Base-by-base conservation (phyloP, 108 stramenopile genomes). In the Skeletonema costatum region DNA sequence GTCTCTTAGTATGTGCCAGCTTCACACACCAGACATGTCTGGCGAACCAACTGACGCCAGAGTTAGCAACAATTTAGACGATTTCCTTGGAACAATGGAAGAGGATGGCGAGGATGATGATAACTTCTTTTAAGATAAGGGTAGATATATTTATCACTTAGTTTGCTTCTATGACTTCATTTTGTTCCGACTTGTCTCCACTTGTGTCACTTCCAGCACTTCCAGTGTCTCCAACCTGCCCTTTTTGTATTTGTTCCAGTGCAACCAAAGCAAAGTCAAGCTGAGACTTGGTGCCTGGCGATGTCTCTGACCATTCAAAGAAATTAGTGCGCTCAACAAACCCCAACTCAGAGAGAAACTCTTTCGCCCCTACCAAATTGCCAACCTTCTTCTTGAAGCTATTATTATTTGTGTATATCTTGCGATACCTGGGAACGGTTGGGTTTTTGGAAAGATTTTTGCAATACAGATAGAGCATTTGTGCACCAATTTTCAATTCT, bases 331-430 rank as follows among this genome's bases (percentile, higher is more conserved):
- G 60, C 30, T 87, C 85, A 14, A 78, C 79, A 68, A 95, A 95
- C 10, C 94, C 94, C 30, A 95, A 79, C 0, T 86, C 87, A 17
- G 61, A 25, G 29, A 95, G 80, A 35, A 95, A 77, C 10, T 90
- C 90, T 64, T 70, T 83, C 13, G 86, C 90, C 53, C 94, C 94
- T 0, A 42, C 32, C 16, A 95, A 61, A 9, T 76, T 63, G 32
- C 90, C 88, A 38, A 95, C 87, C 61, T 90, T 91, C 13, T 68
- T 74, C 21, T 78, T 74, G 70, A 88, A 95, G 38, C 80, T 90
- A 42, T 86, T 87, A 70, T 92, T 93, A 25, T 86, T 85, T 17
- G 88, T 93, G 66, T 87, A 92, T 56, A 95, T 91, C 73, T 92
- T 92, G 12, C 92, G 89, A 74, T 95, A 93, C 12, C 92, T 80